Evolutionary conservation across 805 yeast species (phyloP).

Genomic region (Brettanomyces sp.): DNA sequence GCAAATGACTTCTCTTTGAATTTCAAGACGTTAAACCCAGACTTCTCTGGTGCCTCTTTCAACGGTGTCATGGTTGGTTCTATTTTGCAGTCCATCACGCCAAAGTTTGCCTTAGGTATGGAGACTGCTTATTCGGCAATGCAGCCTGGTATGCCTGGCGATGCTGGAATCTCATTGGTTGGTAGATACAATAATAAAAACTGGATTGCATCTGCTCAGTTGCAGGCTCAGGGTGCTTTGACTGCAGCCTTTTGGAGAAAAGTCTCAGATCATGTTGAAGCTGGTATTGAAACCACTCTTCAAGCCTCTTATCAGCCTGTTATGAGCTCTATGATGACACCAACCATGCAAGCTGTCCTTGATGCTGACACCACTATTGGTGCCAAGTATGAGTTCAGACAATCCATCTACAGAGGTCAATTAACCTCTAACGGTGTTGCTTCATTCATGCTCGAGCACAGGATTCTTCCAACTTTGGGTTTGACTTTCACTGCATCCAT

Average conservation of each 20-base stretch:
- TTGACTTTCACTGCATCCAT: slow-evolving; percentile 82
- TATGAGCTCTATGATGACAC: slow-evolving; percentile 66
- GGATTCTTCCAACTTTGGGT: slow-evolving; percentile 85
- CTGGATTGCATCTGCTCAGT: slow-evolving; percentile 92
- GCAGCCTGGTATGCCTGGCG: slow-evolving; percentile 67
- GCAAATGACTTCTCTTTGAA: slow-evolving; percentile 83
- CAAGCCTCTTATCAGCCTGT: slow-evolving; percentile 72
- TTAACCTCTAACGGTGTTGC: slow-evolving; percentile 88
- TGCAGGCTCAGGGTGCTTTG: slow-evolving; percentile 87
- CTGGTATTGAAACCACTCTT: slow-evolving; percentile 82
- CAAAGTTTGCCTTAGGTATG: slow-evolving; percentile 77
- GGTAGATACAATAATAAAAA: slow-evolving; percentile 81
- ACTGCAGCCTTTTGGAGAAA: slow-evolving; percentile 90
- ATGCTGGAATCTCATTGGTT: slow-evolving; percentile 81
- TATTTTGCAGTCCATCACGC: slow-evolving; percentile 78
- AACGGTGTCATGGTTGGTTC: slow-evolving; percentile 92
- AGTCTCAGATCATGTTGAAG: slow-evolving; percentile 88
- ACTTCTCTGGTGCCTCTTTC: slow-evolving; percentile 62
- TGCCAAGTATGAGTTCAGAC: slow-evolving; percentile 97
- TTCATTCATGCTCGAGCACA: slow-evolving; percentile 82
- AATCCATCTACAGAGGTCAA: slow-evolving; percentile 91
- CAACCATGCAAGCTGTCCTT: slow-evolving; percentile 72
- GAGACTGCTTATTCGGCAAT: slow-evolving; percentile 82
- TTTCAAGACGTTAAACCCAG: slow-evolving; percentile 87
- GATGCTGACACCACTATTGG: slow-evolving; percentile 93